Evolutionary conservation across 2,329 filamentous ascomycete genomes (phyloP).

Genomic region (Domatiomyces catenatus): DNA sequence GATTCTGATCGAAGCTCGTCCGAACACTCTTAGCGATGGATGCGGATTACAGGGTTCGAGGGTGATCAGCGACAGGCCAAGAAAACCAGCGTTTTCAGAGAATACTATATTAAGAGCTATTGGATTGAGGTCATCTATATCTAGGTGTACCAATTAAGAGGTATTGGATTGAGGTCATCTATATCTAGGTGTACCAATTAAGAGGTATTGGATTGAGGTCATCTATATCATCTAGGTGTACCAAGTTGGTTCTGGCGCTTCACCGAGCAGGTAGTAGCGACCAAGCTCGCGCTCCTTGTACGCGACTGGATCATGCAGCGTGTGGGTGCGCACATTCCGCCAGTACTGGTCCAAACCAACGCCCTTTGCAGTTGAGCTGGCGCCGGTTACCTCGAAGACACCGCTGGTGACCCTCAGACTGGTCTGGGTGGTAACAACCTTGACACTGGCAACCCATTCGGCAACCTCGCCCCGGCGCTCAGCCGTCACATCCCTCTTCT

Average conservation of each 20-base stretch:
- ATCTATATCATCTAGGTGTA: conserved; percentile 34
- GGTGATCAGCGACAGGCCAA: not conserved
- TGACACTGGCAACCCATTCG: conserved; percentile 47
- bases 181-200: conserved; percentile 38
- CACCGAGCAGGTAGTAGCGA: conserved; percentile 39
- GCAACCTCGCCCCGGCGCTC: conserved; percentile 44
- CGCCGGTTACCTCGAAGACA: conserved; percentile 49
- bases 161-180: not conserved
- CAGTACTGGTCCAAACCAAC: conserved; percentile 50
- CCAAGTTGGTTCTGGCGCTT: conserved; percentile 45
- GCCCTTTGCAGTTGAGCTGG: conserved; percentile 41
- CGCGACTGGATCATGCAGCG: conserved; percentile 50
- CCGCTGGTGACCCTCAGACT: conserved; percentile 43
- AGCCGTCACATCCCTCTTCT: conserved; percentile 33
- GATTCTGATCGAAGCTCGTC: conserved; percentile 45
- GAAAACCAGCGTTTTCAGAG: not conserved
- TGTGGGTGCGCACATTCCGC: conserved; percentile 51
- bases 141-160: conserved; percentile 38
- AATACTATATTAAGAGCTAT: not conserved
- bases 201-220: not conserved
- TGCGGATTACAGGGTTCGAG: not conserved
- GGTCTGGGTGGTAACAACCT: conserved; percentile 48
- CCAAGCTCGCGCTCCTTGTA: conserved; percentile 52
- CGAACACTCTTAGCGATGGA: not conserved
- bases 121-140: not conserved